Evolutionary conservation across 768 basidiomycete species (phyloP), one percentile per base, ranked within the genome.

Genomic region (Mycena albidolilacea): DNA sequence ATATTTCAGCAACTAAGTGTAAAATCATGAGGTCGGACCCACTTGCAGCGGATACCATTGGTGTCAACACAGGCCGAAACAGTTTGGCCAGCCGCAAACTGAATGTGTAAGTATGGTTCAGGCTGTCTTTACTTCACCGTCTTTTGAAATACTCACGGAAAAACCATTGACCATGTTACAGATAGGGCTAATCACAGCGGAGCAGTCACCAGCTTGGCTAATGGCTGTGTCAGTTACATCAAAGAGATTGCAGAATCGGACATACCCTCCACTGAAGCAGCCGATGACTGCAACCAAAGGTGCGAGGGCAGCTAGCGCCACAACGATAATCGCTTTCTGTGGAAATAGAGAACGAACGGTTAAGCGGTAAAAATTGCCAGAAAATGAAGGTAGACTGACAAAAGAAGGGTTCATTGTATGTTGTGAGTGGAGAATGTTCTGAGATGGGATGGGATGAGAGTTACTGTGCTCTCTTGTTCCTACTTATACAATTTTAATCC

Each of bases 81-180:
- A 10, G 58, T 63, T 62, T 69, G 54, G 60, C 67, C 76, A 38
- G 63, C 67, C 62, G 67, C 73, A 62, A 77, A 70, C 77, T 76
- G 39, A 15, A 48, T 30, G 30, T 30, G 30, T 3, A 30, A 23
- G 30, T 30, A 30, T 30, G 4, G 3, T 30, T 4, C 30, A 30
- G 30, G 30, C 30, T 30, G 30, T 30, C 30, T 30, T 30, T 30
- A 0, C 30, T 30, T 30, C 30, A 30, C 30, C 30, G 30, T 30
- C 30, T 30, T 30, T 30, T 15, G 17, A 7, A 48, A 15, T 12
- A 48, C 46, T 12, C n/a, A 48, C 46, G 15, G 46, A 15, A 15
- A 48, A 1, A 15, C 46, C 46, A 15, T 48, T 48, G 46, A 48
- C 46, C 15, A 15, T 12, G 46, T 7, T 15, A 15, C 46, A 48